phyloP scores from a whole-genome alignment of 1,284 basidiomycete genomes.

The Pholiota adiposa region DNA sequence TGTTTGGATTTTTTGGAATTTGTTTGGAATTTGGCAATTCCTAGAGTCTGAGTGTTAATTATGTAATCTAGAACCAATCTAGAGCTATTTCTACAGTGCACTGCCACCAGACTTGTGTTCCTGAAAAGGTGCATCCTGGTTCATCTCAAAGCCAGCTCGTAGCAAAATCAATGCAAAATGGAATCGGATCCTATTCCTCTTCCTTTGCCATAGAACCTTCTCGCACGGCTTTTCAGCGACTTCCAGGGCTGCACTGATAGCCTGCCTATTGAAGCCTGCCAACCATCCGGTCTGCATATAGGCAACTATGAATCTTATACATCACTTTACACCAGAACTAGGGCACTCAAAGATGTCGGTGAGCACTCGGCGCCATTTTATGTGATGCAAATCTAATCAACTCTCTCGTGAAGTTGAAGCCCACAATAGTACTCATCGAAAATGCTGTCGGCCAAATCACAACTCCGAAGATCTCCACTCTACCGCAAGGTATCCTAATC shows the following conservation, averaged over 20 bases:
- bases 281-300: neutral
- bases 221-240: neutral
- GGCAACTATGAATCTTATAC: neutral
- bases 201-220: neutral
- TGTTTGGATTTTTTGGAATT: too few relatives aligned
- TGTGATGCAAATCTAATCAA: neutral
- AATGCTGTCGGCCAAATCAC: slow-evolving; percentile 16
- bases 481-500: slow-evolving; percentile 22
- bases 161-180: neutral
- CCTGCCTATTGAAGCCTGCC: neutral
- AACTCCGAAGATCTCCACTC: slow-evolving; percentile 20
- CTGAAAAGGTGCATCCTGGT: neutral
- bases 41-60: too few relatives aligned
- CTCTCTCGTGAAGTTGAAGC: neutral
- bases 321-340: neutral
- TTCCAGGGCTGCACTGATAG: neutral
- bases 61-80: too few relatives aligned
- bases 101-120: neutral
- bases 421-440: slow-evolving; percentile 2
- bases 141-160: neutral
- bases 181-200: neutral
- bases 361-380: neutral
- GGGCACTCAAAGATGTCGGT: neutral
- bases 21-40: too few relatives aligned
- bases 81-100: neutral